A percentile compares a stretch with the other conserved stretches of the same genome.
Evolutionary conservation across 2,329 filamentous ascomycete species (phyloP).

Genomic region (Ampelomyces quisqualis): DNA sequence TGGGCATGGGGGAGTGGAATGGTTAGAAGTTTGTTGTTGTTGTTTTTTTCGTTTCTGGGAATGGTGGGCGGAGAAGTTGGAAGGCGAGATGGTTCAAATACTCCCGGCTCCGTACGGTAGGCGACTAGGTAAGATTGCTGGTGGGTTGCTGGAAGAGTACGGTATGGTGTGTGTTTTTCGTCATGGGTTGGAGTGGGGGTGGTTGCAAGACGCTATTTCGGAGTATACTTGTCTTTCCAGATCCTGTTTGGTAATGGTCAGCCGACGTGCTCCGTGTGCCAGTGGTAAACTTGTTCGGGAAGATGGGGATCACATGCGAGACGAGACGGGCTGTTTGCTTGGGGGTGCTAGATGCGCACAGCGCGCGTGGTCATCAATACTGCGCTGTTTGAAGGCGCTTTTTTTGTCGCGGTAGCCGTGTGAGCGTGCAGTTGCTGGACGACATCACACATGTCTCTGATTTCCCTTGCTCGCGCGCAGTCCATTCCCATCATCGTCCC

Average conservation of each 20-base stretch:
- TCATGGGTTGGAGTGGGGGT: background rate
- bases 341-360: background rate
- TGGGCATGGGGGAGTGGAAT: no score
- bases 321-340: background rate
- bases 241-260: conserved; percentile 63
- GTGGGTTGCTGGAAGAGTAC: no score
- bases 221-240: conserved; percentile 93
- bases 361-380: no score
- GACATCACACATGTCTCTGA: no score
- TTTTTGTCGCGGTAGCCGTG: background rate
- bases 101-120: background rate
- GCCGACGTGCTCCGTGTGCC: conserved; percentile 27
- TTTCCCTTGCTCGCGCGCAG: background rate
- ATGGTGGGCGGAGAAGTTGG: no score
- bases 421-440: no score
- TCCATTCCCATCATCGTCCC: background rate
- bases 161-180: background rate
- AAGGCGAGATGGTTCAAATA: no score
- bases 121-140: no score
- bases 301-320: background rate
- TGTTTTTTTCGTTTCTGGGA: no score
- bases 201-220: conserved; percentile 43
- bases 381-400: background rate
- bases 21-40: no score
- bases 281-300: conserved; percentile 5